These are phyloP conservation scores for Aspergillus homomorphus DNA, from an alignment of 495 filamentous ascomycete species.

Conservation along the genomic window DNA sequence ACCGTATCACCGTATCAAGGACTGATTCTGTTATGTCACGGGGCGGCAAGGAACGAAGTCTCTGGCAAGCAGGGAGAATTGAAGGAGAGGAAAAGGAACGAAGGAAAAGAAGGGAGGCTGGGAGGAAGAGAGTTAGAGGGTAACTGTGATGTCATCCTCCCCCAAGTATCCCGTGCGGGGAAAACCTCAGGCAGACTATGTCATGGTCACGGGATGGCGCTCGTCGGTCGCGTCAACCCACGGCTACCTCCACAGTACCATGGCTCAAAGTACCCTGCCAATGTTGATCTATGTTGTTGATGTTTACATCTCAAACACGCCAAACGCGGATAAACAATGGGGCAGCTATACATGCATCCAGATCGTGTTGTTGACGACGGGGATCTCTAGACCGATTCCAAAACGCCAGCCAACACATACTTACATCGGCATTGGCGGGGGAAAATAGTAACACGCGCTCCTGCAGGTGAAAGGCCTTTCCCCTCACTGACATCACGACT, in stretches of 20 bases:
- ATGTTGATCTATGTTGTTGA: background rate
- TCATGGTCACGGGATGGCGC: background rate
- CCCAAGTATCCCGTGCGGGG: background rate
- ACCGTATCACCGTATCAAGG: too few relatives aligned
- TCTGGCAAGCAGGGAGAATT: background rate
- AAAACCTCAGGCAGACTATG: background rate
- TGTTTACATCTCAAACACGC: conserved; percentile 1
- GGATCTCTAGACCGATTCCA: background rate
- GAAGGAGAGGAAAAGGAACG: background rate
- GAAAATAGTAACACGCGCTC: background rate
- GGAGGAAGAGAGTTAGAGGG: background rate
- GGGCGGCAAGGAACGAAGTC: too few relatives aligned
- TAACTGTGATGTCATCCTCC: conserved; percentile 1
- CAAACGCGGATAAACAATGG: conserved; percentile 3
- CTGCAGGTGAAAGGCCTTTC: background rate
- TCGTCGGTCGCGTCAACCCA: background rate
- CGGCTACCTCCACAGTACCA: background rate
- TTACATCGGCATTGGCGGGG: conserved; percentile 3
- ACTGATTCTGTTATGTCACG: too few relatives aligned
- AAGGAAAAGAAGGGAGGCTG: background rate
- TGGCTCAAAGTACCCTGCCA: background rate
- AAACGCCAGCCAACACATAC: conserved; percentile 1
- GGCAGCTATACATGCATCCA: background rate
- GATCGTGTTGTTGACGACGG: too few relatives aligned
- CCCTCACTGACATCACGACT: conserved; percentile 12